Conservation (phyloP, 805 yeast genomes). For the Zygotorulaspora florentina region DNA sequence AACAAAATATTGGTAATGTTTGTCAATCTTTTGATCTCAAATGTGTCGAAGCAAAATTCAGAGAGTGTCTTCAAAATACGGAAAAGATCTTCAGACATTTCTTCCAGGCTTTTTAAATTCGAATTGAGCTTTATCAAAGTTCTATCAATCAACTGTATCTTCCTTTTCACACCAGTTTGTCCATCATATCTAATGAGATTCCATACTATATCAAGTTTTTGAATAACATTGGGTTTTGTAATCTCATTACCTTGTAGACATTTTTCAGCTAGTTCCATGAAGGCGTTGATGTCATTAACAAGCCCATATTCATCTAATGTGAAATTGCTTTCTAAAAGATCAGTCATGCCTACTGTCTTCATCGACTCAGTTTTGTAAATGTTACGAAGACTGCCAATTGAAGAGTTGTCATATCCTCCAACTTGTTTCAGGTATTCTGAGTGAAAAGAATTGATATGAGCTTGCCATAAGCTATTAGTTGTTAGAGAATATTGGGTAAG, state of each 20-base stretch:
- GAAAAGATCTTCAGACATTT: neutral
- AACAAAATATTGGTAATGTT: conserved; percentile 29
- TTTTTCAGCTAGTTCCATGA: neutral
- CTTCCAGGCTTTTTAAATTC: conserved; percentile 5
- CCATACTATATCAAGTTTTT: conserved; percentile 12
- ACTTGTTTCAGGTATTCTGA: conserved; percentile 17
- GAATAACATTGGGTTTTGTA: neutral
- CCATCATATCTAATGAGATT: conserved; percentile 9
- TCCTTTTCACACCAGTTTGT: conserved; percentile 2
- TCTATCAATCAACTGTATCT: conserved; percentile 18
- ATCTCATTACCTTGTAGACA: neutral
- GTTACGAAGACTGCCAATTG: neutral
- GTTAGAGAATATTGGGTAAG: conserved; percentile 6
- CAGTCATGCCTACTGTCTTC: neutral
- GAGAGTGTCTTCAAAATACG: conserved; percentile 11
- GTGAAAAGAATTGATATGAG: conserved; percentile 16
- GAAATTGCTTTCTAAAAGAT: neutral
- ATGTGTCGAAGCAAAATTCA: conserved; percentile 17
- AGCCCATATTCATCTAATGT: too few relatives aligned
- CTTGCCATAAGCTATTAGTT: neutral
- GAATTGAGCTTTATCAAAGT: conserved; percentile 22
- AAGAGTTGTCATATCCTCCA: neutral
- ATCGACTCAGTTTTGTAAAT: neutral
- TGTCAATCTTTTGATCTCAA: conserved; percentile 23
- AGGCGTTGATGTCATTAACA: neutral